Evolutionary conservation across 1,284 basidiomycete genomes (phyloP), one percentile per base, ranked within the genome.

Genomic region (Ustilago nuda): DNA sequence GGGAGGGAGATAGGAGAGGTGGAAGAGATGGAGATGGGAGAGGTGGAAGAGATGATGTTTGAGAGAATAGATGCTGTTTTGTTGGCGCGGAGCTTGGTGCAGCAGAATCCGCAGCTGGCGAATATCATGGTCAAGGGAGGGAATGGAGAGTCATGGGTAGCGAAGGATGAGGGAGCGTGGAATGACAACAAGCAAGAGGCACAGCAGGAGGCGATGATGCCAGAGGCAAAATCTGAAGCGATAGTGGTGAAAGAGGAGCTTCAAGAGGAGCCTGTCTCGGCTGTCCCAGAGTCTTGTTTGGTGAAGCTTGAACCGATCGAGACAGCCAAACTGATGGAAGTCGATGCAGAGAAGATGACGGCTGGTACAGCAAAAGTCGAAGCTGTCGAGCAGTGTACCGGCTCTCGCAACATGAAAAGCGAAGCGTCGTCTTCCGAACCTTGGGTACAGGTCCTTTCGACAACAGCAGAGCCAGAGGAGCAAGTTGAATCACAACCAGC

Each of bases 41-140:
- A 4, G 17, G 46, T 55, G 4, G 68, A 64, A 52, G 45, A 61
- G 52, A 37, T 23, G 52, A 12, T 71, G 23, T 71, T 65, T 43
- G 59, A 46, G 1, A 41, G 17, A 55, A 62, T 71, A 12, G 59
- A 65, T 55, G 50, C 27, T 36, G 63, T 71, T 5, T n/a, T 71
- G 52, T 43, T 71, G 62, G 35, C 58, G 15, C 27, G 62, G 45
- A 71, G 62, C 12, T 39, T 71, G 45, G 37, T 71, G 46, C 59
- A 65, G 51, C 63, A 66, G 35, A 39, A 66, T 62, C 55, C 63
- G 32, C 50, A 33, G 51, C 30, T 61, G 50, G 33, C 46, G 53
- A n/a, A 11, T 17, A 5, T 45, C 41, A 45, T 19, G 15, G 35
- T 5, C 2, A 37, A 58, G 46, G 15, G 7, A 53, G 43, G 9